Percentiles rank a stretch among this genome's conserved stretches.
Evolutionary conservation across 345 rosid genomes (phyloP).

Genomic region (Murraya paniculata): DNA sequence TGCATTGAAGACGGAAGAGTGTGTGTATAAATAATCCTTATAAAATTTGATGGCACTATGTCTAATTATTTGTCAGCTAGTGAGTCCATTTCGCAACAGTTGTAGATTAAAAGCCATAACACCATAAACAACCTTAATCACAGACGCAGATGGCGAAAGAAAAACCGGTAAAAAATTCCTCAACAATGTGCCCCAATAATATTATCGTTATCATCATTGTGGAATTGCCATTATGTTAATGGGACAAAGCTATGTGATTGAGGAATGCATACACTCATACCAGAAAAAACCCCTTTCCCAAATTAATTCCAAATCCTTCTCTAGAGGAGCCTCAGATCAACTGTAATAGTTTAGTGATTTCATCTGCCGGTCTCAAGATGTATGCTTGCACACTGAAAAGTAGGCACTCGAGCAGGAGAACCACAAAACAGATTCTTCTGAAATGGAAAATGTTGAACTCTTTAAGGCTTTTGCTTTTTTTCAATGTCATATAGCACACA

Average conservation of each 20-base stretch:
- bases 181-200: not conserved
- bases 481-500: conserved; percentile 76
- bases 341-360: not conserved
- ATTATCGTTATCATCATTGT: not conserved
- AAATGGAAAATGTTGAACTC: not conserved
- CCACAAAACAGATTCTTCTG: not conserved
- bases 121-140: no score
- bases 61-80: no score
- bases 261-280: not conserved
- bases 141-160: no score
- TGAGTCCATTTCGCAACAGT: no score
- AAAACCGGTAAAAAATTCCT: no score
- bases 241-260: not conserved
- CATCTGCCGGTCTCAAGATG: not conserved
- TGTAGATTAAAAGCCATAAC: no score
- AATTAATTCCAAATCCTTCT: not conserved
- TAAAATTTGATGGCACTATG: no score
- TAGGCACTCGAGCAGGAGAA: not conserved
- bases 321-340: not conserved
- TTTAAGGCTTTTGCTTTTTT: conserved; percentile 48
- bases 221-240: not conserved
- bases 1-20: no score
- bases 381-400: not conserved
- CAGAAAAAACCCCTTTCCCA: no score
- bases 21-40: no score